phyloP scores from a whole-genome alignment of 371 early-diverging fungal genomes.

The Syncephalastrum monosporum region DNA sequence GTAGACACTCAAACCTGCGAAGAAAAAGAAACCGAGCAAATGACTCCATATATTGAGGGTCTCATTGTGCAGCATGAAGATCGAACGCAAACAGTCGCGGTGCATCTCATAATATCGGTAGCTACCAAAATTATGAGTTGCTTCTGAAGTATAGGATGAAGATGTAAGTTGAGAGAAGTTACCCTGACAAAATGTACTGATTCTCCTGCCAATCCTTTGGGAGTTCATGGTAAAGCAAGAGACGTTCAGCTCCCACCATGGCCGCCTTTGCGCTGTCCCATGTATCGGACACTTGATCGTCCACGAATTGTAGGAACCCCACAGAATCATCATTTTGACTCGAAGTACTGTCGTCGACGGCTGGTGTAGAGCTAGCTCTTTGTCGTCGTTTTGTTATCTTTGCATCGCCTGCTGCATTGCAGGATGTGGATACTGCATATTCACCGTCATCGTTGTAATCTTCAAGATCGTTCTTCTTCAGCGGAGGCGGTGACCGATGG shows the following conservation, averaged over 20 bases:
- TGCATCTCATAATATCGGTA: slow-evolving; percentile 56
- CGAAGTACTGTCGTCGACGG: too few species aligned
- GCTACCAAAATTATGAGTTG: slow-evolving; percentile 17
- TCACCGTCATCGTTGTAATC: too few species aligned
- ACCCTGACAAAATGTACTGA: slow-evolving; percentile 55
- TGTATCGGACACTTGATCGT: slow-evolving; percentile 42
- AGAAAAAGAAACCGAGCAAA: slow-evolving; percentile 57
- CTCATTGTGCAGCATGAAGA: slow-evolving; percentile 68
- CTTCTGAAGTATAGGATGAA: background rate
- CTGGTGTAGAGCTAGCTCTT: too few species aligned
- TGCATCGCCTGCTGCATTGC: too few species aligned
- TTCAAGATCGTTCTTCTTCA: too few species aligned
- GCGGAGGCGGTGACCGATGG: too few species aligned
- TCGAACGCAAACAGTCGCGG: slow-evolving; percentile 53
- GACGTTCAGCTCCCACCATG: slow-evolving; percentile 51
- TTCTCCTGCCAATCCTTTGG: slow-evolving; percentile 66
- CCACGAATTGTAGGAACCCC: slow-evolving; percentile 29
- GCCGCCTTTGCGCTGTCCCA: slow-evolving; percentile 53
- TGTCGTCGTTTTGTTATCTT: too few species aligned
- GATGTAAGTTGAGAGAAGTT: background rate
- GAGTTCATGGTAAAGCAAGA: slow-evolving; percentile 56
- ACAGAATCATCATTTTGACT: too few species aligned
- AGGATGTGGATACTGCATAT: too few species aligned
- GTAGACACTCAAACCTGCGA: slow-evolving; percentile 13
- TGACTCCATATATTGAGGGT: slow-evolving; percentile 72